A percentile compares a stretch with the other conserved stretches of the same genome.
Conservation (phyloP, 768 basidiomycete genomes). For the Auricularia cornea region DNA sequence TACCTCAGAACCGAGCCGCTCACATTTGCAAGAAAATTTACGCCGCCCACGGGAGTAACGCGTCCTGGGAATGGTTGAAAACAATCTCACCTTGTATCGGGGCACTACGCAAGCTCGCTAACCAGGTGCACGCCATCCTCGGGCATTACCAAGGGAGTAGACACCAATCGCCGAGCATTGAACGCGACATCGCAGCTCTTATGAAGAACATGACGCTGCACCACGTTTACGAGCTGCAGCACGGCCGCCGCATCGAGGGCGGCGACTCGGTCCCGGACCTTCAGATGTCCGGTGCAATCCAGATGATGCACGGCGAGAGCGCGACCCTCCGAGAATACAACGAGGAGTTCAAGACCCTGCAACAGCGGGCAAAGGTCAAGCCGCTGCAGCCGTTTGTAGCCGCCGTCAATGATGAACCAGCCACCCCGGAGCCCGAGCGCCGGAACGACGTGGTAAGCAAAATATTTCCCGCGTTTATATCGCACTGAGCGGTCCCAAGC, state of each 20-base stretch:
- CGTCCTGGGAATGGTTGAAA: constrained; percentile 16
- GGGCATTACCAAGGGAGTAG: constrained; percentile 24
- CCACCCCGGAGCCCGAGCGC: not conserved
- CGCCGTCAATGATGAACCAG: not conserved
- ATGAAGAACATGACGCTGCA: constrained; percentile 16
- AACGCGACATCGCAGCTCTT: constrained; percentile 21
- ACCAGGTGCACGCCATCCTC: constrained; percentile 16
- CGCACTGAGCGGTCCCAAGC: too few relatives aligned
- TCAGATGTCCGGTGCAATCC: constrained; percentile 15
- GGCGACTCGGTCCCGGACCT: constrained; percentile 15
- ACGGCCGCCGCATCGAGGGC: constrained; percentile 14
- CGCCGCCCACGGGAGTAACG: constrained; percentile 23
- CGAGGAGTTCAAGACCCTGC: constrained; percentile 12
- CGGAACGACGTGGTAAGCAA: not conserved
- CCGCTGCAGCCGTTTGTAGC: constrained; percentile 2
- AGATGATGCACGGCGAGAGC: not conserved
- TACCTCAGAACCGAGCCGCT: not conserved
- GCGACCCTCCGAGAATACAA: constrained; percentile 20
- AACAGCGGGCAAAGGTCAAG: constrained; percentile 7
- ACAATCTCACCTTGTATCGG: constrained; percentile 13
- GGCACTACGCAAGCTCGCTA: constrained; percentile 18
- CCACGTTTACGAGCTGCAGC: constrained; percentile 14
- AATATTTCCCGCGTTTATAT: not conserved
- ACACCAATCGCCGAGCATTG: constrained; percentile 22
- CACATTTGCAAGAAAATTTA: constrained; percentile 21